Percentiles rank a stretch among this genome's conserved stretches.
Evolutionary conservation across 257 asterid genomes (phyloP).

Genomic region (Solanum verrucosum): DNA sequence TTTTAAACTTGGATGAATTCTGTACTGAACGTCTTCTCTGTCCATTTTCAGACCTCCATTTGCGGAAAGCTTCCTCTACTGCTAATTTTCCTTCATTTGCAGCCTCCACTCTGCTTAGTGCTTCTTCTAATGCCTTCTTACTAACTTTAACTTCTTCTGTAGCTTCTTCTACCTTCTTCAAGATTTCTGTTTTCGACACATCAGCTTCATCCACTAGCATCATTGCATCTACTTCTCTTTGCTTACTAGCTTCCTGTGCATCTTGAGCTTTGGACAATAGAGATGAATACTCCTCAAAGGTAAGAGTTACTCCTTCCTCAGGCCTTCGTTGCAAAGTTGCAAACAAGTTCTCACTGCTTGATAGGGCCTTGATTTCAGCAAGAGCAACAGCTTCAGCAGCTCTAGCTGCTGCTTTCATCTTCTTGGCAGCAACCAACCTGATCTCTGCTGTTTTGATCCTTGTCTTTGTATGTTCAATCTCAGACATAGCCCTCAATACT

Average conservation of each 20-base stretch:
- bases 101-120: constrained; percentile 59
- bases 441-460: constrained; percentile 62
- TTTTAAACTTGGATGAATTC: constrained; percentile 56
- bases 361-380: constrained; percentile 68
- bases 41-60: constrained; percentile 86
- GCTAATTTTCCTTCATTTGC: constrained; percentile 69
- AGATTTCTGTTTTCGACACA: constrained; percentile 39
- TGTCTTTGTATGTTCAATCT: constrained; percentile 57
- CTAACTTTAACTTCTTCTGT: constrained; percentile 62
- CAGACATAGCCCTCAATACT: constrained; percentile 49
- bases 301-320: constrained; percentile 40
- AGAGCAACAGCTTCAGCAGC: constrained; percentile 80
- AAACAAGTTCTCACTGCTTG: constrained; percentile 13
- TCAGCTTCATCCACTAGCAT: constrained; percentile 53
- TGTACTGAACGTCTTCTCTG: constrained; percentile 52
- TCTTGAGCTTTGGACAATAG: constrained; percentile 53
- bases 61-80: constrained; percentile 75
- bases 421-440: constrained; percentile 68
- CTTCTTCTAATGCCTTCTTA: constrained; percentile 74
- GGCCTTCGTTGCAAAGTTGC: constrained; percentile 9
- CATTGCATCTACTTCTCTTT: constrained; percentile 36
- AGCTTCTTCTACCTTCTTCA: constrained; percentile 78
- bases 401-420: constrained; percentile 83
- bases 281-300: constrained; percentile 58
- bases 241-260: constrained; percentile 46